Conservation (phyloP, 2,329 filamentous ascomycete species). For the Geosmithia putterillii region DNA sequence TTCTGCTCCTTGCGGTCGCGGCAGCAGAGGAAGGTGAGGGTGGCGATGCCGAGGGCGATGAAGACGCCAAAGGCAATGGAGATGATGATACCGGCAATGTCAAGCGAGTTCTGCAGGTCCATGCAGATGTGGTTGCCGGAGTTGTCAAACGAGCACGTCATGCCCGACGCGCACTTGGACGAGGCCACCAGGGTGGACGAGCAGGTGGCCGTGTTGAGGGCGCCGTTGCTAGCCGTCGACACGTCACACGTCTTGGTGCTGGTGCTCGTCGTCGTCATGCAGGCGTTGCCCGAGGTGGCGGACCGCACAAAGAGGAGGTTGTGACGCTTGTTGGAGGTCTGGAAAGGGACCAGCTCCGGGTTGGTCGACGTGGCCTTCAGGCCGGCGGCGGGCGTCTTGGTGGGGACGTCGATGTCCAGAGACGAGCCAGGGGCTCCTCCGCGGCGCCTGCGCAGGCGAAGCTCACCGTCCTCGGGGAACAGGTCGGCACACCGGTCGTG, state of each 20-base stretch:
- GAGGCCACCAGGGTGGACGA: slow-evolving; percentile 18
- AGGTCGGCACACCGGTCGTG: slow-evolving; percentile 18
- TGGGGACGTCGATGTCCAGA: not conserved
- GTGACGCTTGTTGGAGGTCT: slow-evolving; percentile 5
- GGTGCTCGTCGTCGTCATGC: slow-evolving; percentile 21
- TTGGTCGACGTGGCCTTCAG: slow-evolving; percentile 6
- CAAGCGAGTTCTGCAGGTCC: slow-evolving; percentile 23
- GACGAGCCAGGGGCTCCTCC: not conserved
- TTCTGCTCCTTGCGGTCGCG: slow-evolving; percentile 32
- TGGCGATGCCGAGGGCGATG: slow-evolving; percentile 21
- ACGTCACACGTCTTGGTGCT: slow-evolving; percentile 24
- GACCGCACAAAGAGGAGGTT: slow-evolving; percentile 6
- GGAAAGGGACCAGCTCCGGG: slow-evolving; percentile 5
- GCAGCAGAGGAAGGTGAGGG: slow-evolving; percentile 39
- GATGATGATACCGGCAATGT: slow-evolving; percentile 32
- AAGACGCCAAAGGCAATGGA: slow-evolving; percentile 31
- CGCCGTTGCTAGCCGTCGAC: slow-evolving; percentile 20
- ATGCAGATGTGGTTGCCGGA: slow-evolving; percentile 26
- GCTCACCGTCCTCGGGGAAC: slow-evolving; percentile 5
- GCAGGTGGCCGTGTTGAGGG: slow-evolving; percentile 24
- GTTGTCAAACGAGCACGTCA: slow-evolving; percentile 34
- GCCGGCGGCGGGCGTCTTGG: not conserved
- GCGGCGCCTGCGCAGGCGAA: slow-evolving; percentile 5
- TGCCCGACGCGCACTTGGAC: slow-evolving; percentile 26
- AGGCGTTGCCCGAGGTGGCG: slow-evolving; percentile 13